These are phyloP conservation scores for Clonostachys rhizophaga DNA, from an alignment of 2,329 filamentous ascomycete genomes.

Conservation along the genomic window DNA sequence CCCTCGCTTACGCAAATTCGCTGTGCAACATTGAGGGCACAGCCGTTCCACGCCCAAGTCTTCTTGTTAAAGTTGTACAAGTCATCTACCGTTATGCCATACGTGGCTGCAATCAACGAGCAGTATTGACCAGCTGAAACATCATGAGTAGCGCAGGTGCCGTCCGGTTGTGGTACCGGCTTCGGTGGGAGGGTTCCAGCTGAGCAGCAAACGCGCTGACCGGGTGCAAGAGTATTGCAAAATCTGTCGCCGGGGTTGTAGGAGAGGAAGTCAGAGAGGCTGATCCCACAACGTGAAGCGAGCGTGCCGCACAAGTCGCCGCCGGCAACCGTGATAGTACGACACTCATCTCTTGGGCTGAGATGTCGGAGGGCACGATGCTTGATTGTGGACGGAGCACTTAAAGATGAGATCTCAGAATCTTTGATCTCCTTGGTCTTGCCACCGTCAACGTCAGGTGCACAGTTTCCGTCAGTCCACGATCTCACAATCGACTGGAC, in stretches of 20 bases:
- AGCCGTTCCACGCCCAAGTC: slow-evolving; percentile 31
- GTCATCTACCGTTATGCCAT: slow-evolving; percentile 25
- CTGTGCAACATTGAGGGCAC: slow-evolving; percentile 11
- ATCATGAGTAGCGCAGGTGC: slow-evolving; percentile 18
- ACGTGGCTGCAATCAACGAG: slow-evolving; percentile 17
- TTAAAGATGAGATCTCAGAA: slow-evolving; percentile 6
- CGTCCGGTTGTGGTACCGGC: slow-evolving; percentile 22
- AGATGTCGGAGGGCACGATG: slow-evolving; percentile 3
- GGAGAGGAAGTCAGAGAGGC: slow-evolving; percentile 15
- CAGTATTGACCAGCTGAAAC: slow-evolving; percentile 26
- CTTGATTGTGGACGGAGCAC: slow-evolving; percentile 4
- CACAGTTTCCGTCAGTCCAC: slow-evolving; percentile 13
- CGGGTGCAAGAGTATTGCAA: slow-evolving; percentile 11
- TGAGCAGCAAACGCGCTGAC: slow-evolving; percentile 10
- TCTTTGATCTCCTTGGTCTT: slow-evolving; percentile 7
- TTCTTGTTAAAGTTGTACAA: slow-evolving; percentile 29
- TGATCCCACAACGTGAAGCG: slow-evolving; percentile 23
- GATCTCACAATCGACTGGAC: slow-evolving; percentile 14
- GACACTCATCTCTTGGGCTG: slow-evolving; percentile 8
- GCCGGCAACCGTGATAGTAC: slow-evolving; percentile 8
- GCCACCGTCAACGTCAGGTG: slow-evolving; percentile 6
- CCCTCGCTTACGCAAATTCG: slow-evolving; percentile 22
- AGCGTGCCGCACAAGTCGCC: slow-evolving; percentile 22
- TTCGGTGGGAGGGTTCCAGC: slow-evolving; percentile 8
- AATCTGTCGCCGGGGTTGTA: slow-evolving; percentile 19